phyloP scores from a whole-genome alignment of 768 basidiomycete species.

The Hericium rajendrae region DNA sequence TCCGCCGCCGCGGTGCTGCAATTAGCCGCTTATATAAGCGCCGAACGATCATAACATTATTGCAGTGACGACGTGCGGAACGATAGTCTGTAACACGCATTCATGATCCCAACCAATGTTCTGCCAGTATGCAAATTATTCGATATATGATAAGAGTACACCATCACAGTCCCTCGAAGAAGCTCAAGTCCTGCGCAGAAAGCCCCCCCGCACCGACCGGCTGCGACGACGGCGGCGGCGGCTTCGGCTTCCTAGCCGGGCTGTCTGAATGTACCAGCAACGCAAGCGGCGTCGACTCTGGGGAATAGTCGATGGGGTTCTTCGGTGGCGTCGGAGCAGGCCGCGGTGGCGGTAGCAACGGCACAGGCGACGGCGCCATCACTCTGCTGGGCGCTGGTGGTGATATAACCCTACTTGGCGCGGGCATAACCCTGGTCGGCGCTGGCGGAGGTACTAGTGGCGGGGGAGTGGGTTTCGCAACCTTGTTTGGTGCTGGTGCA shows the following conservation, averaged over 20 bases:
- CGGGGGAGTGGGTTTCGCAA: not conserved
- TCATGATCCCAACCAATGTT: too few species aligned
- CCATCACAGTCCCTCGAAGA: slow-evolving; percentile 65
- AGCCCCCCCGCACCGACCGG: slow-evolving; percentile 38
- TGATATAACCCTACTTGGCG: not conserved
- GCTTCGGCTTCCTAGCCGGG: not conserved
- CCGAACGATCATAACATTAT: too few species aligned
- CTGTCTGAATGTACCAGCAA: slow-evolving; percentile 6
- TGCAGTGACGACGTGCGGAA: too few species aligned
- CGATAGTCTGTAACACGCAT: too few species aligned
- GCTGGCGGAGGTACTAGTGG: not conserved
- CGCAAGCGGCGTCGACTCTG: slow-evolving; percentile 11
- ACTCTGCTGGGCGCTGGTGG: not conserved
- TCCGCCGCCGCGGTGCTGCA: too few species aligned
- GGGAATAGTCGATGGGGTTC: not conserved
- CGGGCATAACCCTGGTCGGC: not conserved
- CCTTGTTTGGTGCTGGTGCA: not conserved
- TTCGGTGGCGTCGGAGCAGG: not conserved
- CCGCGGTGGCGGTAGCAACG: not conserved
- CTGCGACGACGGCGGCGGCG: slow-evolving; percentile 9
- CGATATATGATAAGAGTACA: not conserved
- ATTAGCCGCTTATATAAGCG: too few species aligned
- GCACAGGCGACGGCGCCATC: not conserved
- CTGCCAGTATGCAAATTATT: not conserved
- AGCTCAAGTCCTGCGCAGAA: slow-evolving; percentile 77